Conservation (phyloP, 495 filamentous ascomycete species). For the Choiromyces venosus region DNA sequence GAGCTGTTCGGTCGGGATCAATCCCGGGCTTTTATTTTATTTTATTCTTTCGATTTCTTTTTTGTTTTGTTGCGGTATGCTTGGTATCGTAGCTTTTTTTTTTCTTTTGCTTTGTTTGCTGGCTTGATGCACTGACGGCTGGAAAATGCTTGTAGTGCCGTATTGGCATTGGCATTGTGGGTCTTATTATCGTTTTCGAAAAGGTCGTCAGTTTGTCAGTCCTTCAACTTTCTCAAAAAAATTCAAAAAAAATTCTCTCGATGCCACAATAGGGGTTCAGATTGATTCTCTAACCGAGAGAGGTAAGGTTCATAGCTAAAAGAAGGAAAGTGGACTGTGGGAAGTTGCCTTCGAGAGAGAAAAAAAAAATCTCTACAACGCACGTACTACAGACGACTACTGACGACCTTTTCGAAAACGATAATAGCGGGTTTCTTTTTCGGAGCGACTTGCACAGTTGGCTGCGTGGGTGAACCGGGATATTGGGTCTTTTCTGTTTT, state of each 20-base stretch:
- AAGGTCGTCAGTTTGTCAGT: no score
- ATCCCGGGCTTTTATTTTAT: not conserved
- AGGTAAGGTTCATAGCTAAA: no score
- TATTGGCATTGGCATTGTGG: not conserved
- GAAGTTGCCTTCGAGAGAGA: no score
- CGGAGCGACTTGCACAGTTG: not conserved
- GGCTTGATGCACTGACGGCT: not conserved
- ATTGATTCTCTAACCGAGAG: no score
- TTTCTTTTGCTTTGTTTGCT: not conserved
- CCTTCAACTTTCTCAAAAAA: no score
- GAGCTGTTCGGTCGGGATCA: not conserved
- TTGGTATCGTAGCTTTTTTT: not conserved
- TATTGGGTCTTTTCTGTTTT: not conserved
- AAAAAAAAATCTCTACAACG: no score
- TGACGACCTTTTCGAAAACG: no score
- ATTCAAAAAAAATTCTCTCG: no score
- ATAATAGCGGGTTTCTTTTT: not conserved
- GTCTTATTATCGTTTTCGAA: no score
- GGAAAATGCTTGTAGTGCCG: not conserved
- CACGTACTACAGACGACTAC: no score
- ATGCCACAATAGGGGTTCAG: no score
- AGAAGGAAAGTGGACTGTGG: no score
- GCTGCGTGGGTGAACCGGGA: constrained; percentile 3
- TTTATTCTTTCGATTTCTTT: not conserved
- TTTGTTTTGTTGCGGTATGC: not conserved